phyloP scores from a whole-genome alignment of 129 eudicot species.

The Artemisia annua region DNA sequence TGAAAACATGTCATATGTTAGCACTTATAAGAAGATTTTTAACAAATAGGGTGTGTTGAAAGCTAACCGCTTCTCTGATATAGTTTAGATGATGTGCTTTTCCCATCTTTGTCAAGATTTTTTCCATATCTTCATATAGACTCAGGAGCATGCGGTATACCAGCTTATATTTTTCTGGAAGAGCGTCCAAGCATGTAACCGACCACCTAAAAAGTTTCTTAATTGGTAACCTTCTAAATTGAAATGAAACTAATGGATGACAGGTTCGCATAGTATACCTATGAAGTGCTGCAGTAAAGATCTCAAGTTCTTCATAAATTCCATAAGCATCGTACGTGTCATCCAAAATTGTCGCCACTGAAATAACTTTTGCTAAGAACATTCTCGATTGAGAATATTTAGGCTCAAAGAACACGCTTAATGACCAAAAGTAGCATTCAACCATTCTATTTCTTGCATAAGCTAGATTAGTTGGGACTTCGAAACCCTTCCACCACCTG shows the following conservation, averaged over 20 bases:
- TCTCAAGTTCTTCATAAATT: neutral
- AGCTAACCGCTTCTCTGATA: neutral
- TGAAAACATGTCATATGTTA: no score
- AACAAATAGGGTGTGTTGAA: neutral
- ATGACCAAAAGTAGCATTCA: neutral
- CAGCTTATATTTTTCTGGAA: neutral
- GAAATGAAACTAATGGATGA: neutral
- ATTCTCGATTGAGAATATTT: neutral
- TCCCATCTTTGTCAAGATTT: no score
- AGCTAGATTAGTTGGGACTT: neutral
- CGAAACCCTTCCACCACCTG: neutral
- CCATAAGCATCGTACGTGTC: neutral
- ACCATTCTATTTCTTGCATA: constrained; percentile 1
- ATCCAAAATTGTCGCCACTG: neutral
- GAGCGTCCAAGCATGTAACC: neutral
- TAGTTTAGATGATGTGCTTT: neutral
- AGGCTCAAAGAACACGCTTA: neutral
- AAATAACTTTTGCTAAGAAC: neutral
- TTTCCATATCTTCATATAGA: neutral
- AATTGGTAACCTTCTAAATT: no score
- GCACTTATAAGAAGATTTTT: no score
- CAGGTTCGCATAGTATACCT: neutral
- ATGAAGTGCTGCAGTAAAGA: neutral
- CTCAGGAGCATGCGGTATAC: neutral
- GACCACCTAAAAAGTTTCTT: neutral